A percentile compares a stretch with the other conserved stretches of the same genome.
These are phyloP conservation scores for Botrytis hyacinthi DNA, from an alignment of 2,329 filamentous ascomycete species.

Conservation along the genomic window DNA sequence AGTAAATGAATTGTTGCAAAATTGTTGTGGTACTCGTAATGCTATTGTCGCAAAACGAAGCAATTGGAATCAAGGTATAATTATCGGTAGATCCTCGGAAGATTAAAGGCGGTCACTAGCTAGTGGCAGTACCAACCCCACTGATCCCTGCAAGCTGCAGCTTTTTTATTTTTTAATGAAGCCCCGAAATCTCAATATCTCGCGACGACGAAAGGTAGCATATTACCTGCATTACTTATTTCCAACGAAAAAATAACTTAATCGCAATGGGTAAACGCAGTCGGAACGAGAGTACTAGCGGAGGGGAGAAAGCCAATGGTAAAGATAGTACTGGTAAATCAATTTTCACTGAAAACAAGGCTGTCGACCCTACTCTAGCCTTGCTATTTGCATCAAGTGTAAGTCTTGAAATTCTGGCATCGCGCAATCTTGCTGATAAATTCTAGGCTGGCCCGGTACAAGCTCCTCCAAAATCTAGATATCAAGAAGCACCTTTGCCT, in stretches of 20 bases:
- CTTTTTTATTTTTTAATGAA: slow-evolving; percentile 1
- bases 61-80: slow-evolving; percentile 5
- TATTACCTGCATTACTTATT: slow-evolving; percentile 4
- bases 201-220: background rate
- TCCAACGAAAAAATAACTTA: background rate
- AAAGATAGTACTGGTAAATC: slow-evolving; percentile 33
- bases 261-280: slow-evolving; percentile 37
- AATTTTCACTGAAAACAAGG: slow-evolving; percentile 43
- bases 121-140: background rate
- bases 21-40: slow-evolving; percentile 2
- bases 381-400: slow-evolving; percentile 73
- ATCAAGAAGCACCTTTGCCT: slow-evolving; percentile 36
- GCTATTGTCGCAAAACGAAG: slow-evolving; percentile 5
- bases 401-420: slow-evolving; percentile 42
- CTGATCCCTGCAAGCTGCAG: slow-evolving; percentile 8
- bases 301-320: slow-evolving; percentile 18
- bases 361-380: slow-evolving; percentile 66
- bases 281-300: slow-evolving; percentile 30
- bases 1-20: slow-evolving; percentile 13
- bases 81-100: slow-evolving; percentile 1
- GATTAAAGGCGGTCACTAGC: background rate
- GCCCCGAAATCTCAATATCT: background rate
- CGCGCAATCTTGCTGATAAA: slow-evolving; percentile 8
- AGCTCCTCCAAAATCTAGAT: slow-evolving; percentile 37
- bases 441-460: slow-evolving; percentile 40